Conservation (phyloP, 768 basidiomycete species). For the Mycena albidolilacea region DNA sequence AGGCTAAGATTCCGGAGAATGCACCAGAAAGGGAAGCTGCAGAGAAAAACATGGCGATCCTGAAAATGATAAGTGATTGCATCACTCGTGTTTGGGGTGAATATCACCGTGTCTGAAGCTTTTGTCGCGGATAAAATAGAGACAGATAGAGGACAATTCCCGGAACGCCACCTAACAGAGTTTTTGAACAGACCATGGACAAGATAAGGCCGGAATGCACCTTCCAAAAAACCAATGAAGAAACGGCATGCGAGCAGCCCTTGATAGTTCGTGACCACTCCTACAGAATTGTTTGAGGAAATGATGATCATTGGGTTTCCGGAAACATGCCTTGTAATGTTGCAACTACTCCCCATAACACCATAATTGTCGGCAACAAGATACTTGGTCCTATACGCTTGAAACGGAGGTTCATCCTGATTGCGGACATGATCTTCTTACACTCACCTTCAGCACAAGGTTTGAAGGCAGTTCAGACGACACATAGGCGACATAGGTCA, state of each 20-base stretch:
- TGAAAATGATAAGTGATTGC: conserved; percentile 25
- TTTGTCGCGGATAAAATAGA: neutral
- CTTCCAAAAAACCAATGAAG: conserved; percentile 2
- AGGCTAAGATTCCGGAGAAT: conserved; percentile 77
- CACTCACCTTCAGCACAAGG: conserved; percentile 8
- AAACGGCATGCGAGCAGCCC: neutral
- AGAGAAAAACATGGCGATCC: conserved; percentile 64
- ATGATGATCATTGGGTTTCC: neutral
- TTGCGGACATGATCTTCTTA: neutral
- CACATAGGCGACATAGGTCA: conserved; percentile 68
- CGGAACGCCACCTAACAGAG: neutral
- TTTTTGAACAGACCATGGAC: no score
- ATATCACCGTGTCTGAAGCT: conserved; percentile 1
- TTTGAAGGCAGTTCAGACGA: conserved; percentile 26
- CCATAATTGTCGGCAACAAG: neutral
- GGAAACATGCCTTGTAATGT: neutral
- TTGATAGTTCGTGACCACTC: neutral
- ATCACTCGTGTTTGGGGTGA: no score
- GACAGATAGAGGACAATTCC: conserved; percentile 4
- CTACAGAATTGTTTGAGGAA: neutral
- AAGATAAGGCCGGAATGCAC: neutral
- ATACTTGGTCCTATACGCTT: conserved; percentile 6
- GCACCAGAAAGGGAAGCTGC: conserved; percentile 72
- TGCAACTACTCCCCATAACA: neutral
- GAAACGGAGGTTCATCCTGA: neutral